Base-by-base conservation (phyloP, 768 basidiomycete species). In the Tephrocybe sp. region DNA sequence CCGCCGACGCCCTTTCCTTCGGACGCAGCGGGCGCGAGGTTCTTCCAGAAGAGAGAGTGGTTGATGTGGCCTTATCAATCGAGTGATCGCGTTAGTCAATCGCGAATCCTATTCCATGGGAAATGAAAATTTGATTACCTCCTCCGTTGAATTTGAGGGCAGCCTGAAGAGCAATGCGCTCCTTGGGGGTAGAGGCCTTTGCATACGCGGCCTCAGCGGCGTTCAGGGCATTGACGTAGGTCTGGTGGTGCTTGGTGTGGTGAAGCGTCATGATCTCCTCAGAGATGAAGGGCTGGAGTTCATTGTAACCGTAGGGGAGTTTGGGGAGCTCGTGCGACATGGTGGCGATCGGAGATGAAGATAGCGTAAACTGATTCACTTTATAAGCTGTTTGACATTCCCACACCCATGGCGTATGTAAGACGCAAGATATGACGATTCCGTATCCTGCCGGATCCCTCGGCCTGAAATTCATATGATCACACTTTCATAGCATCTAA, bases 111-210 rank as follows among this genome's bases (percentile, higher is more conserved):
- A 44, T 26, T 7, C n/a, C n/a, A n/a, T n/a, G n/a, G n/a, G n/a
- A n/a, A 53, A 62, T 59, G 31, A 33, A 39, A 51, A 52, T 54
- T 41, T 5, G 9, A 17, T 17, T 65, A 87, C 93, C 94, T 72
- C 94, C 94, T 56, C 94, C 94, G 69, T 98, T 97, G 79, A 98
- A 98, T 72, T 89, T 93, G 68, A 97, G 76, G 5, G 93, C 92
- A 13, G 89, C 83, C 69, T 94, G 92, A 51, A 97, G 86, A 19
- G 83, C 85, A 62, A 97, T 93, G 57, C 84, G 81, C 65, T 87
- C 84, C 71, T 87, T 91, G 62, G 89, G 79, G 43, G 84, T 79
- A 2, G 70, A 58, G 0, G 87, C 74, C 59, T 82, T 81, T 41
- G 82, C 76, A 65, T 93, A 91, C 0, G 79, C 76, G 54, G 78